Percentiles rank a stretch among this genome's conserved stretches.
These are phyloP conservation scores for Patellifolia procumbens DNA, from an alignment of 179 eudicot species.

Conservation along the genomic window DNA sequence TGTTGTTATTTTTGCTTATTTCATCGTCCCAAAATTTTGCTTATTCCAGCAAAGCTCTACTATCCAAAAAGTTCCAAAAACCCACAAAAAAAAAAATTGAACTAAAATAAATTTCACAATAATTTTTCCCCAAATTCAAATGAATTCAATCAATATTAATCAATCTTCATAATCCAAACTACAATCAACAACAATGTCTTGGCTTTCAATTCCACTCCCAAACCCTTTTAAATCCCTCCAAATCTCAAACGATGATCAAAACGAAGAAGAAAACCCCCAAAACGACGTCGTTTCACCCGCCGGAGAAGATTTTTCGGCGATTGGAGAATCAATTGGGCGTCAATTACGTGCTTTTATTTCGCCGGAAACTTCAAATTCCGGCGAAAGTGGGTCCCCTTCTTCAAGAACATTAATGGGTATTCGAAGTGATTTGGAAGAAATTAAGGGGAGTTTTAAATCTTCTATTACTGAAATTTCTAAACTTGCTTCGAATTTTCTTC, in stretches of 20 bases:
- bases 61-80: slow-evolving; percentile 1
- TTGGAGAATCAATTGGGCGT: slow-evolving; percentile 42
- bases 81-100: background rate
- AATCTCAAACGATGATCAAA: slow-evolving; percentile 22
- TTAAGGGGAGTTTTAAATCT: slow-evolving; percentile 40
- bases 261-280: background rate
- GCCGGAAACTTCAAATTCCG: slow-evolving; percentile 19
- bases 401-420: slow-evolving; percentile 35
- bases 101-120: background rate
- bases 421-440: slow-evolving; percentile 47
- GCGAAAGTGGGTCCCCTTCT: slow-evolving; percentile 15
- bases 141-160: background rate
- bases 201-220: slow-evolving; percentile 41
- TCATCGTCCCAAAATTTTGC: background rate
- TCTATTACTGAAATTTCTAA: slow-evolving; percentile 45
- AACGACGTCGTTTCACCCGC: slow-evolving; percentile 12
- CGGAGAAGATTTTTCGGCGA: slow-evolving; percentile 34
- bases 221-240: slow-evolving; percentile 44
- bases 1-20: background rate
- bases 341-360: slow-evolving; percentile 42
- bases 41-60: background rate
- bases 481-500: slow-evolving; percentile 40
- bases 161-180: too few species aligned
- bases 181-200: slow-evolving; percentile 30
- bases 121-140: too few species aligned